Evolutionary conservation across 495 filamentous ascomycete species (phyloP).

Genomic region (Trichoderma gamsii): DNA sequence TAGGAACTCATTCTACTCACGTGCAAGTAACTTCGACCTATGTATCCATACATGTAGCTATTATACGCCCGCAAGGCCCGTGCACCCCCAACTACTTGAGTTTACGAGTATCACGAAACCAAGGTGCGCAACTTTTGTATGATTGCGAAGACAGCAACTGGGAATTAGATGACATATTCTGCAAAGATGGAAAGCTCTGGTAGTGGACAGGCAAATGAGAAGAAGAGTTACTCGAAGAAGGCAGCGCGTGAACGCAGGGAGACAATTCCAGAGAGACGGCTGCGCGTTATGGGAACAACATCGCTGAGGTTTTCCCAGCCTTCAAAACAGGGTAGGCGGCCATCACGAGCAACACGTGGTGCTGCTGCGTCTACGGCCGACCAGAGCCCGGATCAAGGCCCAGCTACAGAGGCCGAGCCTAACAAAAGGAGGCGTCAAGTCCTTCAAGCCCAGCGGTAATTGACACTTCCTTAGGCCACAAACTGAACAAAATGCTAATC

Average conservation of each 20-base stretch:
- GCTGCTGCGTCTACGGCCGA: not conserved
- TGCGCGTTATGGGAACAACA: not conserved
- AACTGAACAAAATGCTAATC: not conserved
- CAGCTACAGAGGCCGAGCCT: not conserved
- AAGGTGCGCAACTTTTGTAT: not conserved
- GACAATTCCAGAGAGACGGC: not conserved
- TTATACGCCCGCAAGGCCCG: not conserved
- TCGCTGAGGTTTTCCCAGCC: not conserved
- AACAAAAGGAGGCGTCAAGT: not conserved
- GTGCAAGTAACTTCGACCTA: not conserved
- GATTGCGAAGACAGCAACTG: not conserved
- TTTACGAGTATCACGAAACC: no score
- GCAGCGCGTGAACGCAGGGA: not conserved
- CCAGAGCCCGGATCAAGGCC: not conserved
- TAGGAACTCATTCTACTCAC: not conserved
- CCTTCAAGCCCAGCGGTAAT: not conserved
- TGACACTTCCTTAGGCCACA: not conserved
- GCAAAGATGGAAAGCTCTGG: not conserved
- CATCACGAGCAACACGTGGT: not conserved
- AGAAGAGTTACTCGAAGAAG: not conserved
- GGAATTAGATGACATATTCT: not conserved
- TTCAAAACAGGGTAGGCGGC: not conserved
- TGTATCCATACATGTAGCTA: not conserved
- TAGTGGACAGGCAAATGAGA: not conserved
- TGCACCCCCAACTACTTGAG: no score